Conservation (phyloP, 2,329 filamentous ascomycete genomes). For the Didymella lethalis region DNA sequence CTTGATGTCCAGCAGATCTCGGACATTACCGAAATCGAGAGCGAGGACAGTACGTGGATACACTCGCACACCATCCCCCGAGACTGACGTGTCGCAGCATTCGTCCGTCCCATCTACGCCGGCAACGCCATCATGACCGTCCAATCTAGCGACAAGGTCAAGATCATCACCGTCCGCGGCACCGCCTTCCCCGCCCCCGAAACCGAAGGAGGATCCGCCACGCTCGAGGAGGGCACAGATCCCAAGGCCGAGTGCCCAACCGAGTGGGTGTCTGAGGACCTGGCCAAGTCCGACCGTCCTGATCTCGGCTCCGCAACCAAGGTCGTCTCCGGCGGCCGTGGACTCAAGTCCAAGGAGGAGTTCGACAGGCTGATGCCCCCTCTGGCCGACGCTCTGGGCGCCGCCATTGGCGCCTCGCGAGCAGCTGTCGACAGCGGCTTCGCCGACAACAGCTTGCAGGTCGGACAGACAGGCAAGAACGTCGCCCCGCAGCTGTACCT, state of each 20-base stretch:
- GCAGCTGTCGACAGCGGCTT: conserved; percentile 97
- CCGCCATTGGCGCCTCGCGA: conserved; percentile 93
- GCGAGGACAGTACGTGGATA: conserved; percentile 74
- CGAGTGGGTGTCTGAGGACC: conserved; percentile 93
- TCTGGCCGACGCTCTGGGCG: conserved; percentile 88
- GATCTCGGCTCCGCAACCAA: conserved; percentile 88
- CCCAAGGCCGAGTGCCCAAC: conserved; percentile 76
- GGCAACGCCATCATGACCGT: conserved; percentile 97
- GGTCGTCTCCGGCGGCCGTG: conserved; percentile 92
- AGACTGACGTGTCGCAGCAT: conserved; percentile 60
- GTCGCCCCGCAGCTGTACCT: conserved; percentile 96
- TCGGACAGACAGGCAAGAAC: conserved; percentile 98
- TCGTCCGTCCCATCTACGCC: conserved; percentile 95
- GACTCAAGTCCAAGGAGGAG: conserved; percentile 96
- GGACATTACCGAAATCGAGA: conserved; percentile 85
- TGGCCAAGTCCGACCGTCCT: conserved; percentile 91
- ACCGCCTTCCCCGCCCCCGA: conserved; percentile 86
- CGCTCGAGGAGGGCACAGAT: conserved; percentile 82
- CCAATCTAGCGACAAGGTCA: conserved; percentile 84
- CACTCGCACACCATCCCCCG: neutral
- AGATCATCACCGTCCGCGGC: conserved; percentile 90
- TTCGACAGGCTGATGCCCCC: conserved; percentile 94
- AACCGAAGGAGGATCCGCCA: conserved; percentile 74
- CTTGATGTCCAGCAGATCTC: conserved; percentile 93
- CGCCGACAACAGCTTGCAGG: conserved; percentile 97